Conservation (phyloP, 78 protist species). For the Isochrysis galbana region DNA sequence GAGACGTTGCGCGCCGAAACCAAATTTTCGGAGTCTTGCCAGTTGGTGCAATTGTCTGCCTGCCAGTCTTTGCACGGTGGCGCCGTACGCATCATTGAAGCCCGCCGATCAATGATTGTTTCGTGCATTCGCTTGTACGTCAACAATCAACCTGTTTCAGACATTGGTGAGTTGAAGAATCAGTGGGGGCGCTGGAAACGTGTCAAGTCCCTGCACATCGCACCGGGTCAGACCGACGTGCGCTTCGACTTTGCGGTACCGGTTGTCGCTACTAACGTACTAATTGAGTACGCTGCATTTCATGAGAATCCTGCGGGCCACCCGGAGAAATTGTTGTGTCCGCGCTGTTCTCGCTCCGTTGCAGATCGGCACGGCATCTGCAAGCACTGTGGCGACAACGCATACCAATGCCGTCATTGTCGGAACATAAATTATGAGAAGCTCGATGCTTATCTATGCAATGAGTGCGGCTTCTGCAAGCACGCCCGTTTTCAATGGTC, state of each 20-base stretch:
- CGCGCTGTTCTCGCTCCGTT: slow-evolving; percentile 76
- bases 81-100: slow-evolving; percentile 38
- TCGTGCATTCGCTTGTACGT: slow-evolving; percentile 63
- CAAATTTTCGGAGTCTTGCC: slow-evolving; percentile 62
- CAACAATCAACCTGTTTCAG: slow-evolving; percentile 59
- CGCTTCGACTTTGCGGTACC: slow-evolving; percentile 59
- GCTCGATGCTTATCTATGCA: slow-evolving; percentile 87
- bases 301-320: slow-evolving; percentile 61
- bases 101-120: slow-evolving; percentile 57
- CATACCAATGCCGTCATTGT: slow-evolving; percentile 91
- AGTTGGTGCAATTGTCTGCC: slow-evolving; percentile 44
- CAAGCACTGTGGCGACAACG: slow-evolving; percentile 90
- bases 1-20: slow-evolving; percentile 62
- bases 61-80: slow-evolving; percentile 34
- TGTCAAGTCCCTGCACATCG: slow-evolving; percentile 36
- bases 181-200: slow-evolving; percentile 67
- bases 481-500: slow-evolving; percentile 74
- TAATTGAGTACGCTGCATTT: slow-evolving; percentile 79
- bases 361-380: slow-evolving; percentile 84
- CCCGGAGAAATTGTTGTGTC: slow-evolving; percentile 67
- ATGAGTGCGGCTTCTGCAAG: slow-evolving; percentile 90
- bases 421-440: slow-evolving; percentile 93
- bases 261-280: slow-evolving; percentile 69
- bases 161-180: slow-evolving; percentile 66
- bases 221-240: slow-evolving; percentile 63